Evolutionary conservation across 768 basidiomycete species (phyloP).

Genomic region (Imleria badia): DNA sequence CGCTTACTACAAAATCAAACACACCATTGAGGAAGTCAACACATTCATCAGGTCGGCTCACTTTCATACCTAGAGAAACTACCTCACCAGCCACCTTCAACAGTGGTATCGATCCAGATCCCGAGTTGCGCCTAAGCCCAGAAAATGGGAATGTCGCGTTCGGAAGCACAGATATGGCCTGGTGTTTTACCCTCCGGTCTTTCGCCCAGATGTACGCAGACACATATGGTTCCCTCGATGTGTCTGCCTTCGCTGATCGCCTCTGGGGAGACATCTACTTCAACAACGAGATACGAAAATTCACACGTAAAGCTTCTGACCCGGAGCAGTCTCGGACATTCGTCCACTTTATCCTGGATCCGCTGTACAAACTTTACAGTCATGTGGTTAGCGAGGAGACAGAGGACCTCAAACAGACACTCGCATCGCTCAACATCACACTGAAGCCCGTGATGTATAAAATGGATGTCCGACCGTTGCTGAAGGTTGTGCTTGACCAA

Average conservation of each 20-base stretch:
- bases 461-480: conserved; percentile 94
- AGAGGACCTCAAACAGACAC: conserved; percentile 79
- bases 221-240: conserved; percentile 83
- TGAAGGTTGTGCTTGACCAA: conserved; percentile 92
- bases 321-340: conserved; percentile 82
- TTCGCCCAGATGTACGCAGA: conserved; percentile 97
- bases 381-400: conserved; percentile 93
- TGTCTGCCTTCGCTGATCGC: conserved; percentile 82
- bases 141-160: conserved; percentile 97
- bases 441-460: conserved; percentile 95
- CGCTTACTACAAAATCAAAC: conserved; percentile 98
- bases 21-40: conserved; percentile 98
- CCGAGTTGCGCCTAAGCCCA: conserved; percentile 84
- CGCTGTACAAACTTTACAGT: conserved; percentile 95
- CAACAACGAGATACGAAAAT: conserved; percentile 80
- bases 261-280: conserved; percentile 99
- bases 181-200: conserved; percentile 93
- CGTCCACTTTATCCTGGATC: conserved; percentile 94
- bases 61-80: background rate
- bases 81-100: background rate
- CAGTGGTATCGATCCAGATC: conserved; percentile 85
- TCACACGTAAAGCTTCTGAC: conserved; percentile 77
- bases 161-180: conserved; percentile 94
- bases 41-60: conserved; percentile 81
- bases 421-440: conserved; percentile 73